Evolutionary conservation across 352 stramenopile genomes (phyloP), one percentile per base, ranked within the genome.

Genomic region (Peronospora farinosa): DNA sequence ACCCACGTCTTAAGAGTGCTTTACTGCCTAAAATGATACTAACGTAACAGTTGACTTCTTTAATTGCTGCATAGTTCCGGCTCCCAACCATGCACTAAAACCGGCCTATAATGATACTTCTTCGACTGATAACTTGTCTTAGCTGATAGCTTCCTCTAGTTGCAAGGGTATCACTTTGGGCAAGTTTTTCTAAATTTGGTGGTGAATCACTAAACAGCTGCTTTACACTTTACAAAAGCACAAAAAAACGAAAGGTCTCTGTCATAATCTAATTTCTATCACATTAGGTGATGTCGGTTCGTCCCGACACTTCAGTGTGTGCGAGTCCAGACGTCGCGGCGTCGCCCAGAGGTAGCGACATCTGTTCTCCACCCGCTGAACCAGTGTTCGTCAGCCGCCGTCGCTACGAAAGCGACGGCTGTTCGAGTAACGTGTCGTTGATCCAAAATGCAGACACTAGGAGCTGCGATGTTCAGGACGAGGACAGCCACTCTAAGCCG

Each of bases 291-390:
- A 55, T 57, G 48, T 19, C 45, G 5, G 39, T 21, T 5, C 27
- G 30, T 8, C 30, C 30, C 12, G 12, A 38, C 39, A 41, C 41
- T 12, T 46, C 38, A 8, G 45, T 9, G 15, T 37, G 51, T 19
- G 27, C 59, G 16, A 54, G 42, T 30, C 40, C 36, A 5, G 21
- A 17, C 13, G 12, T 38, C 37, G 49, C 45, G 12, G 54, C 63
- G 2, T 65, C 32, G 32, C 13, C 32, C 12, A 17, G 32, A 12
- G 32, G 38, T 33, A 11, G 25, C 23, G 51, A 60, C 32, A 80
- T 78, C 46, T 75, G 59, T 31, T 80, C 72, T 9, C 37, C 65
- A 9, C 58, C 57, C 0, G 73, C 71, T 10, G 67, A 63, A 3
- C 51, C 57, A 3, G 68, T 75, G 3, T 51, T 69, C n/a, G 28